These are phyloP conservation scores for Aureobasidium sp. DNA, from an alignment of 2,329 filamentous ascomycete genomes.

Conservation along the genomic window DNA sequence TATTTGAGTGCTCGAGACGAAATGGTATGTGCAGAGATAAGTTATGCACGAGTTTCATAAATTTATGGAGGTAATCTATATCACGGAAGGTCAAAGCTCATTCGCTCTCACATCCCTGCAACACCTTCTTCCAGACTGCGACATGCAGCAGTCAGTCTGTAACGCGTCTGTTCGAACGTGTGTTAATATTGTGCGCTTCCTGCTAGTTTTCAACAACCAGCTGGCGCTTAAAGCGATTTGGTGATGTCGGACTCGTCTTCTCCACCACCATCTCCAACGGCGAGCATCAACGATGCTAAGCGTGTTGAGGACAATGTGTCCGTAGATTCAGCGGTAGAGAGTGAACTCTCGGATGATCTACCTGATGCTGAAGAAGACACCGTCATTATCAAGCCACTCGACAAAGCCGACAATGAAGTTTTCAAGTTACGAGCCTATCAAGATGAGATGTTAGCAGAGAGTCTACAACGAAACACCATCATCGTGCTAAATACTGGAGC, in stretches of 20 bases:
- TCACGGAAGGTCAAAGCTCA: neutral
- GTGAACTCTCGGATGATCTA: neutral
- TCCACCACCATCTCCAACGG: neutral
- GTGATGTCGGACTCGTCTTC: neutral
- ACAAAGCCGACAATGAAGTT: neutral
- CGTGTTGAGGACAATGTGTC: neutral
- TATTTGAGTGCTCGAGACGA: neutral
- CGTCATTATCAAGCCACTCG: neutral
- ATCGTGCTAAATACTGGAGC: constrained; percentile 43
- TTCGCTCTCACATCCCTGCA: neutral
- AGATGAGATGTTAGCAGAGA: constrained; percentile 40
- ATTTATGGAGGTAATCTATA: neutral
- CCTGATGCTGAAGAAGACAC: neutral
- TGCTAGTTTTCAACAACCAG: neutral
- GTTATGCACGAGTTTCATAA: neutral
- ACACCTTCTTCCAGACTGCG: neutral
- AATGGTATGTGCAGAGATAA: too few relatives aligned
- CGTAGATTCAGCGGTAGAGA: neutral
- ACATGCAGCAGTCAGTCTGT: neutral
- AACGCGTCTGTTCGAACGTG: neutral
- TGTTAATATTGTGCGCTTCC: neutral
- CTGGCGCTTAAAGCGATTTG: neutral
- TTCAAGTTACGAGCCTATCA: constrained; percentile 35
- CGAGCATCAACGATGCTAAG: neutral
- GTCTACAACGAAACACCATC: constrained; percentile 36